A percentile compares a stretch with the other conserved stretches of the same genome.
Evolutionary conservation across 106 monocot genomes (phyloP).

Genomic region (Dendrobium nobile): DNA sequence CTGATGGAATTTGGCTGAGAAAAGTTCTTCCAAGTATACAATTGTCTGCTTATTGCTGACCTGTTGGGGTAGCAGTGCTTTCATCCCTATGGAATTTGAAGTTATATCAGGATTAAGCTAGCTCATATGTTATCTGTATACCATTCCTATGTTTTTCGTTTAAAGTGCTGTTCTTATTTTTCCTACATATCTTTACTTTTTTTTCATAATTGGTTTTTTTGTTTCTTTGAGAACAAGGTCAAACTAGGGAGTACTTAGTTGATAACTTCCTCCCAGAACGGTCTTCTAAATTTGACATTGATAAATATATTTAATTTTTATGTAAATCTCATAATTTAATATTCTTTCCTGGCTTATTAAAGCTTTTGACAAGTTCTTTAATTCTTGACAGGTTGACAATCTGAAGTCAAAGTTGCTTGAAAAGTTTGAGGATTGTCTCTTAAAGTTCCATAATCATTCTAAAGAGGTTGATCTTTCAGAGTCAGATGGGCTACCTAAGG

Average conservation of each 20-base stretch:
- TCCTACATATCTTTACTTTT: not conserved
- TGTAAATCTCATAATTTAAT: not conserved
- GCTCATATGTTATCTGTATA: not conserved
- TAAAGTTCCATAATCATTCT: slow-evolving; percentile 43
- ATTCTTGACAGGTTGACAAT: slow-evolving; percentile 46
- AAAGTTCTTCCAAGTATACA: not conserved
- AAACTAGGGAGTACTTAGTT: not conserved
- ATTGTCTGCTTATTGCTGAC: not conserved
- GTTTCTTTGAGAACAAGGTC: not conserved
- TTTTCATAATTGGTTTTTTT: not conserved
- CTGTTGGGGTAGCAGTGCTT: not conserved
- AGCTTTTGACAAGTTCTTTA: slow-evolving; percentile 2
- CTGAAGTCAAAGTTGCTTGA: slow-evolving; percentile 60
- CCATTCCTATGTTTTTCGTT: not conserved
- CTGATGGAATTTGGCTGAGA: not conserved
- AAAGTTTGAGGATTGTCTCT: slow-evolving; percentile 64
- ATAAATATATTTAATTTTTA: not conserved
- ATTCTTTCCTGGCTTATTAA: not conserved
- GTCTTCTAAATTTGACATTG: not conserved
- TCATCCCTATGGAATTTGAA: not conserved
- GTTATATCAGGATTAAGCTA: not conserved
- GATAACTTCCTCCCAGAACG: not conserved
- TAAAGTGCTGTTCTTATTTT: not conserved
- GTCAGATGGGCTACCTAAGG: slow-evolving; percentile 3
- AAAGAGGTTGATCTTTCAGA: slow-evolving; percentile 16